Percentiles rank a stretch among this genome's conserved stretches.
Conservation (phyloP, 306 rosid genomes). For the Castanea crenata region DNA sequence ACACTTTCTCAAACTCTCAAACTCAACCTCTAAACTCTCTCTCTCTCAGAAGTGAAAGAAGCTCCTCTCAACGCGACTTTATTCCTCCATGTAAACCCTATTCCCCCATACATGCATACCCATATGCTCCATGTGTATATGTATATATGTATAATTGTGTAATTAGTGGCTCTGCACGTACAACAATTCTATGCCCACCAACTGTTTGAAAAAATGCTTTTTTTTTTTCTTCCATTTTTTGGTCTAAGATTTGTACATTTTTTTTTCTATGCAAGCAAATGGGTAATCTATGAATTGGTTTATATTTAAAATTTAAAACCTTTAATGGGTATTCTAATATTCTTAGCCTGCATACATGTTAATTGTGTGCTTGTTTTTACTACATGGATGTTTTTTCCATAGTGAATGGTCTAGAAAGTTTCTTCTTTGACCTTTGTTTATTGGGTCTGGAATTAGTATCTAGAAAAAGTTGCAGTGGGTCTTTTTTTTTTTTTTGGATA, state of each 20-base stretch:
- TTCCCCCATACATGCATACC: no score
- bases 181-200: slow-evolving; percentile 3
- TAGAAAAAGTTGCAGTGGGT: not conserved
- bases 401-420: not conserved
- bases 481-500: not conserved
- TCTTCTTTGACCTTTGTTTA: not conserved
- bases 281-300: not conserved
- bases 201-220: slow-evolving; percentile 29
- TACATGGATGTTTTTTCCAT: not conserved
- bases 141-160: not conserved
- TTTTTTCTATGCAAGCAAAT: not conserved
- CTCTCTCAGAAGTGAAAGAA: slow-evolving; percentile 16
- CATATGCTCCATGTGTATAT: not conserved
- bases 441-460: not conserved
- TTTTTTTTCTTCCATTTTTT: not conserved
- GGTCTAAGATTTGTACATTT: not conserved
- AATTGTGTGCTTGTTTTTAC: not conserved
- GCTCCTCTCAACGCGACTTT: not conserved
- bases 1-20: not conserved
- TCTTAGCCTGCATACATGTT: not conserved
- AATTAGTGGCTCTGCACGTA: not conserved
- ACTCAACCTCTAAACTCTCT: not conserved
- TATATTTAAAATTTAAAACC: not conserved
- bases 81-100: slow-evolving; percentile 29
- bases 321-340: not conserved